phyloP scores from a whole-genome alignment of 2,329 filamentous ascomycete species.

The Paramyrothecium roridum region DNA sequence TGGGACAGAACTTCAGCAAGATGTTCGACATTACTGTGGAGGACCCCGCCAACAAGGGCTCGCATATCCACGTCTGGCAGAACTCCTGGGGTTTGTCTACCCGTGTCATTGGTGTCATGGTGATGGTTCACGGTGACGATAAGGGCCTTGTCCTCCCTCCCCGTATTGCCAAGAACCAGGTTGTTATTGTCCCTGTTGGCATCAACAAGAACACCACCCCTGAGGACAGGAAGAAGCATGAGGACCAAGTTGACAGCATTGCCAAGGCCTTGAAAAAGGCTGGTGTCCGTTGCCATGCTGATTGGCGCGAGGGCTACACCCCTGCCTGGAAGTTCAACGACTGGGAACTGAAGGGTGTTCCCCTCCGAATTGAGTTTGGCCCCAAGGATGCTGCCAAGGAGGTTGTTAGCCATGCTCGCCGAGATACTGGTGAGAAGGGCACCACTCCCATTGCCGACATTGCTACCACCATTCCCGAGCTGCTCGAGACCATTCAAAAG shows the following conservation, averaged over 20 bases:
- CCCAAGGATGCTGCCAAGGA: constrained; percentile 88
- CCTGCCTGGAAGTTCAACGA: constrained; percentile 99
- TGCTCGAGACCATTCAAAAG: constrained; percentile 86
- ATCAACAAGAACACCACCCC: constrained; percentile 83
- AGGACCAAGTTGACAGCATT: constrained; percentile 72
- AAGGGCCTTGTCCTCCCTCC: constrained; percentile 93
- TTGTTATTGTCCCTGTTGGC: constrained; percentile 86
- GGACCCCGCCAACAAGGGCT: constrained; percentile 78
- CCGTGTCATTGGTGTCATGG: constrained; percentile 96
- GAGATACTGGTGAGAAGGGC: constrained; percentile 82
- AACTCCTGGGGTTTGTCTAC: constrained; percentile 99
- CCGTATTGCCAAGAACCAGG: constrained; percentile 81
- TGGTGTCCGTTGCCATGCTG: constrained; percentile 74
- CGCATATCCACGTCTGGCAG: constrained; percentile 88
- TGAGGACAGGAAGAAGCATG: constrained; percentile 74
- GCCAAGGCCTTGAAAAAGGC: constrained; percentile 65
- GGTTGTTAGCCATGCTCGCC: constrained; percentile 80
- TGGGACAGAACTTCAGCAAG: constrained; percentile 98
- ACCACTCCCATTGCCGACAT: constrained; percentile 75
- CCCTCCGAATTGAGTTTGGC: constrained; percentile 90
- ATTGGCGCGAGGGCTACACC: constrained; percentile 86
- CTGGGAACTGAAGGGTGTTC: constrained; percentile 95
- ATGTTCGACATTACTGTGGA: constrained; percentile 99
- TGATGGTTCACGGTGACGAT: constrained; percentile 96
- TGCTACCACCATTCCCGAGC: constrained; percentile 67